Percentiles rank a stretch among this genome's conserved stretches.
These are phyloP conservation scores for Zygoascus sp. DNA, from an alignment of 1,139 yeast genomes.

Conservation along the genomic window DNA sequence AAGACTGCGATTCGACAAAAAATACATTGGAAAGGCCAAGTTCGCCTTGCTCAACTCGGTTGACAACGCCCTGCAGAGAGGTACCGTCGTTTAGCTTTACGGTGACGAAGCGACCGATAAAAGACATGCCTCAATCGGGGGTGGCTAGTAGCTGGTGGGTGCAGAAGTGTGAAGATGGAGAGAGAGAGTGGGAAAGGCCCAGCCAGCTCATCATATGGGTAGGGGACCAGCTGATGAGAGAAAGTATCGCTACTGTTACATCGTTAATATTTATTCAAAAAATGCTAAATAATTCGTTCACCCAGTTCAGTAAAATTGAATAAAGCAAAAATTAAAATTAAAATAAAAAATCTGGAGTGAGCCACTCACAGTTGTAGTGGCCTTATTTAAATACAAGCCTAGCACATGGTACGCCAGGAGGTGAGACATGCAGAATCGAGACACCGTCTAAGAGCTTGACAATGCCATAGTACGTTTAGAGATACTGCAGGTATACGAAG, in stretches of 20 bases:
- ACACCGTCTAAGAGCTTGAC: no score
- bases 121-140: no score
- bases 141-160: background rate
- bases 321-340: no score
- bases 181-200: background rate
- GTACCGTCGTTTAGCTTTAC: constrained; percentile 28
- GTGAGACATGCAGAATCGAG: background rate
- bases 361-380: no score
- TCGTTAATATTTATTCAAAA: no score
- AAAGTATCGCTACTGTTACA: no score
- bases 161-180: background rate
- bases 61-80: constrained; percentile 32
- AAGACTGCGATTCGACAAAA: constrained; percentile 23
- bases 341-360: no score
- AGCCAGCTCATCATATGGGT: no score
- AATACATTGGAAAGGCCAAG: constrained; percentile 27
- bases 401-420: background rate
- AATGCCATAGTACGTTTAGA: background rate
- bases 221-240: no score
- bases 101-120: constrained; percentile 30
- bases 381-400: no score
- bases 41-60: constrained; percentile 29
- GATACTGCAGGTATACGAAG: background rate
- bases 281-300: no score
- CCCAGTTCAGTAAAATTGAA: no score